Evolutionary conservation across 495 filamentous ascomycete species (phyloP).

Genomic region (Aspergillus homomorphus): DNA sequence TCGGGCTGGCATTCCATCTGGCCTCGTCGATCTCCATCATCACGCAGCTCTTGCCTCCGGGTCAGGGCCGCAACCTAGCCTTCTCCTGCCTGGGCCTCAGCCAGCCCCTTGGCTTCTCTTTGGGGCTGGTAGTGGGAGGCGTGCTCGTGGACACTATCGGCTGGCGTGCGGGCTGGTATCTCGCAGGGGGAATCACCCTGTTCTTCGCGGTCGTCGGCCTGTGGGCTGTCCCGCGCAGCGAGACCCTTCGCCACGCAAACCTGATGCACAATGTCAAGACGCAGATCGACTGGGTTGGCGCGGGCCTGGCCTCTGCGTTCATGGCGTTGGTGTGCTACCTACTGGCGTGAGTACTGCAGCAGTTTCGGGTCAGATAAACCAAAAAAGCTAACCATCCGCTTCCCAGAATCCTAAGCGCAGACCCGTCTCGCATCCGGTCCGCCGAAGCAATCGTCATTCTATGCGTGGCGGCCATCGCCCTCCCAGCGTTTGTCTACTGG

Average conservation of each 20-base stretch:
- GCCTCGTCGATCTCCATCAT: slow-evolving; percentile 48
- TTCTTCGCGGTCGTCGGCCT: slow-evolving; percentile 27
- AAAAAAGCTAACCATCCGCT: neutral
- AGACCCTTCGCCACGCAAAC: slow-evolving; percentile 1
- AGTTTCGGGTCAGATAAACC: neutral
- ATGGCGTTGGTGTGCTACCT: slow-evolving; percentile 45
- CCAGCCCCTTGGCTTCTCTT: slow-evolving; percentile 47
- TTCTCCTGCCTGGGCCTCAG: slow-evolving; percentile 48
- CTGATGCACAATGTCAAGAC: slow-evolving; percentile 19
- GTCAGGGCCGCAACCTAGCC: slow-evolving; percentile 44
- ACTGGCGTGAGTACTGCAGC: slow-evolving; percentile 23
- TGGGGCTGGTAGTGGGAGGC: slow-evolving; percentile 53
- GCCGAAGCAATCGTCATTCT: slow-evolving; percentile 8
- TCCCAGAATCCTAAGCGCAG: slow-evolving; percentile 36
- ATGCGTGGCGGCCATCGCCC: neutral
- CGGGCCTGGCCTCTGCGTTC: slow-evolving; percentile 32
- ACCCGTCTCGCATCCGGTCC: slow-evolving; percentile 19
- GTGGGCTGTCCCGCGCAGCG: neutral
- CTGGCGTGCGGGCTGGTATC: slow-evolving; percentile 49
- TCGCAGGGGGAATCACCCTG: slow-evolving; percentile 36
- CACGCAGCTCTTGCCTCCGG: slow-evolving; percentile 36
- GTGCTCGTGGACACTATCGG: slow-evolving; percentile 44
- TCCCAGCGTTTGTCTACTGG: slow-evolving; percentile 7
- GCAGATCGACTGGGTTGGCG: slow-evolving; percentile 51
- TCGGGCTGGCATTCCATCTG: slow-evolving; percentile 45